Evolutionary conservation across 2,329 filamentous ascomycete genomes (phyloP), one percentile per base, ranked within the genome.

Genomic region (Pseudocercospora musae): DNA sequence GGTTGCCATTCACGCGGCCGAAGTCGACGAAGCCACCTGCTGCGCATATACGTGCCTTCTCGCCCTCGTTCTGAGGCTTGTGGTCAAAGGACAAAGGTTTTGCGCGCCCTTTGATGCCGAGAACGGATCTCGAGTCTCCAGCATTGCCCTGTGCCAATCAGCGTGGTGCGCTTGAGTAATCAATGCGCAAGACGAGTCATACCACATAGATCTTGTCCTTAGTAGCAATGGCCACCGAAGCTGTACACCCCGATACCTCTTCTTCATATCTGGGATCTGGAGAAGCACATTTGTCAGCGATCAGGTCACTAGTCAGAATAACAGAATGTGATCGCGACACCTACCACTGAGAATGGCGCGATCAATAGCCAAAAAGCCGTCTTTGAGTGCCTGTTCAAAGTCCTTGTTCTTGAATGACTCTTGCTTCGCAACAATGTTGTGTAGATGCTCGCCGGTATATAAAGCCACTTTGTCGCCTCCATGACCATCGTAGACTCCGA

Each of bases 71-170:
- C 78, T 97, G 93, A 46, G 95, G 95, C 81, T 99, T 99, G 84
- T 99, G 95, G 77, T 99, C 95, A 75, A 96, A 96, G n/a, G 95
- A 99, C 64, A 99, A 84, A 57, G 95, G 95, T 82, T 98, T 99
- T 70, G 95, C 95, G 72, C 95, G 87, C 69, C 95, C 95, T 82
- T 98, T 99, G 74, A 99, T 92, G 72, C 95, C 95, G 68, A 99
- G 81, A 25, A 99, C 95, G 74, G 89, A 91, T 82, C 95, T 88
- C 67, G 95, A 99, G 78, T 99, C 95, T 75, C 95, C 95, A 67
- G 95, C 92, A 77, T 99, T 99, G 73, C 92, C 95, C 95, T 99
- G 70, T 58, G 59, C 29, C 37, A 37, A 62, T 71, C 62, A 70
- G 65, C 59, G 29, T 18, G 27, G 44, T 61, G 20, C 42, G n/a